Evolutionary conservation across 495 filamentous ascomycete species (phyloP), one percentile per base, ranked within the genome.

Genomic region (Oidiodendron maius): DNA sequence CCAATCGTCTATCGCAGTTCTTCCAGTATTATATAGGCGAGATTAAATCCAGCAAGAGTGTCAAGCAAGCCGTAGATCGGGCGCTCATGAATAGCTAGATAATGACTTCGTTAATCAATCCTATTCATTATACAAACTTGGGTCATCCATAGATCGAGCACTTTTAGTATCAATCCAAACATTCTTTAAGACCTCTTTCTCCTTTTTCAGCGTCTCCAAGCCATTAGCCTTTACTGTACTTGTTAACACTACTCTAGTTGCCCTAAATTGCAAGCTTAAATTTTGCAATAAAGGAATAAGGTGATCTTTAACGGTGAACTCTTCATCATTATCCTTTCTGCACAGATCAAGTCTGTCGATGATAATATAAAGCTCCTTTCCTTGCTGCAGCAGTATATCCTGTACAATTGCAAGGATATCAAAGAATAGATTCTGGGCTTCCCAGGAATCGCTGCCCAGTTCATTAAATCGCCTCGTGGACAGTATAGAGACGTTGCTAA

Each of bases 91-190:
- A n/a, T n/a, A n/a, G n/a, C n/a, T n/a, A n/a, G n/a, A n/a, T n/a
- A n/a, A n/a, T n/a, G n/a, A n/a, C n/a, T n/a, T n/a, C n/a, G n/a
- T n/a, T n/a, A n/a, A n/a, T n/a, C n/a, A n/a, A n/a, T n/a, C n/a
- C n/a, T n/a, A n/a, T n/a, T 44, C 40, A 44, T 44, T 25, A 44
- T 44, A 44, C 13, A 26, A 21, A 28, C 12, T 25, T 3, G 21
- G 9, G 4, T 44, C 40, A 44, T 44, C 40, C 40, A 44, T 44
- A 15, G 40, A 44, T 15, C 25, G 22, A 4, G 40, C 40, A 44
- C 40, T 25, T 12, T 12, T 28, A 3, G 40, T 44, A 44, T 44
- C 40, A 4, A 44, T 20, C 40, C 40, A 44, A 2, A 44, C 40
- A 44, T 44, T 44, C 40, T 15, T 44, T 25, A 44, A 15, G 22